phyloP scores from a whole-genome alignment of 1,139 yeast genomes.

The Hyphopichia khmerensis region DNA sequence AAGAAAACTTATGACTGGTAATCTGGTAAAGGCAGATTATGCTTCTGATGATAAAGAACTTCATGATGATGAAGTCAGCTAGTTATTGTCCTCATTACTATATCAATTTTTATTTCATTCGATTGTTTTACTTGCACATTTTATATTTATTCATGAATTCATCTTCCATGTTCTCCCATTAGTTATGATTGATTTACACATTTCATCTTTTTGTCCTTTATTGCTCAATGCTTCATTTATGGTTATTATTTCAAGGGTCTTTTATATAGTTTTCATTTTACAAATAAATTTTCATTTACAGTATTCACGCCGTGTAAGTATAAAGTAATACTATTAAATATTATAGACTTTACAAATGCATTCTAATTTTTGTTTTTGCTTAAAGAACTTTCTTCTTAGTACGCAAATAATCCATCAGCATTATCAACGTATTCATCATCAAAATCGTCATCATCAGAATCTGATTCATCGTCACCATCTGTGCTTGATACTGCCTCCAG shows the following conservation, averaged over 20 bases:
- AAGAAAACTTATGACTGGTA: neutral
- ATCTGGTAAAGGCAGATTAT: neutral
- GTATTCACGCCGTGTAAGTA: neutral
- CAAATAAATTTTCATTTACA: neutral
- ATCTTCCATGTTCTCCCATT: neutral
- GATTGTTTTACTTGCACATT: neutral
- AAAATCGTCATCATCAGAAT: slow-evolving; percentile 27
- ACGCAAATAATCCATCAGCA: slow-evolving; percentile 44
- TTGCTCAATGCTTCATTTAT: neutral
- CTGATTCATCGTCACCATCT: slow-evolving; percentile 18
- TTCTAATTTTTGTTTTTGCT: too few species aligned
- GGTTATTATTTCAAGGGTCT: neutral
- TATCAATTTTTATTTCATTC: neutral
- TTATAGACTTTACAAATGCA: neutral
- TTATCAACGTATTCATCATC: slow-evolving; percentile 50
- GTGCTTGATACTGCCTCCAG: slow-evolving; percentile 15
- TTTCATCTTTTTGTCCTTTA: too few species aligned
- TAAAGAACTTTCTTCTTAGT: slow-evolving; percentile 18
- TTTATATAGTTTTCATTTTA: neutral
- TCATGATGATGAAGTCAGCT: neutral
- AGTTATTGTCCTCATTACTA: neutral
- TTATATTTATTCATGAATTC: neutral
- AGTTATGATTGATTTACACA: too few species aligned
- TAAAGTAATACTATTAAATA: neutral
- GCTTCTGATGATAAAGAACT: neutral